Conservation (phyloP, 1,284 basidiomycete species). For the Melampsora occidentalis region DNA sequence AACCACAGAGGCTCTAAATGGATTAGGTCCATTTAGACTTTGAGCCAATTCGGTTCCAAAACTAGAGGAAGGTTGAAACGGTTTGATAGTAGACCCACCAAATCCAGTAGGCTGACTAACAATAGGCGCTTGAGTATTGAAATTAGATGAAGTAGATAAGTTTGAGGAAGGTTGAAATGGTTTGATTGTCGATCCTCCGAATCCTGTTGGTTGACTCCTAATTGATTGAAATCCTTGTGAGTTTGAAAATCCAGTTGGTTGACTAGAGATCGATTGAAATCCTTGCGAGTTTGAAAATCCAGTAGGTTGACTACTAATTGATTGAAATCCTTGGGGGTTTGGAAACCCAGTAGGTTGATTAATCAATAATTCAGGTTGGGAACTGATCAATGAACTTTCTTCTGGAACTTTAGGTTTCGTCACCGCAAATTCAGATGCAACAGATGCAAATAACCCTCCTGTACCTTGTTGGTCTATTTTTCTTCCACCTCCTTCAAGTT, state of each 20-base stretch:
- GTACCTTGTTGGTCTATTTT: background rate
- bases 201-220: constrained; percentile 17
- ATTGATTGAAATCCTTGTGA: constrained; percentile 47
- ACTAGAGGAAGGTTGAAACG: constrained; percentile 84
- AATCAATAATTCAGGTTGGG: too few relatives aligned
- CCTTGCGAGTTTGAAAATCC: constrained; percentile 49
- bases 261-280: too few relatives aligned
- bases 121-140: constrained; percentile 52
- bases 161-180: constrained; percentile 45
- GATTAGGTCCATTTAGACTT: background rate
- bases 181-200: constrained; percentile 41
- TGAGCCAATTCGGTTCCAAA: constrained; percentile 71
- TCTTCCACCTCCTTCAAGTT: constrained; percentile 32
- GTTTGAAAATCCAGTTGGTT: constrained; percentile 35
- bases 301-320: too few relatives aligned
- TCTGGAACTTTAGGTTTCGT: constrained; percentile 23
- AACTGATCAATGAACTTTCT: background rate
- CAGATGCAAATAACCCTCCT: constrained; percentile 24
- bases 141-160: constrained; percentile 32
- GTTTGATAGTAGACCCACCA: constrained; percentile 65
- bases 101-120: constrained; percentile 78
- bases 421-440: constrained; percentile 37
- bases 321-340: constrained; percentile 49
- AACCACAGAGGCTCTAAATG: too few relatives aligned
- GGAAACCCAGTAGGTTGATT: too few relatives aligned